These are phyloP conservation scores for Vigna angularis DNA, from an alignment of 306 rosid genomes.

Conservation along the genomic window DNA sequence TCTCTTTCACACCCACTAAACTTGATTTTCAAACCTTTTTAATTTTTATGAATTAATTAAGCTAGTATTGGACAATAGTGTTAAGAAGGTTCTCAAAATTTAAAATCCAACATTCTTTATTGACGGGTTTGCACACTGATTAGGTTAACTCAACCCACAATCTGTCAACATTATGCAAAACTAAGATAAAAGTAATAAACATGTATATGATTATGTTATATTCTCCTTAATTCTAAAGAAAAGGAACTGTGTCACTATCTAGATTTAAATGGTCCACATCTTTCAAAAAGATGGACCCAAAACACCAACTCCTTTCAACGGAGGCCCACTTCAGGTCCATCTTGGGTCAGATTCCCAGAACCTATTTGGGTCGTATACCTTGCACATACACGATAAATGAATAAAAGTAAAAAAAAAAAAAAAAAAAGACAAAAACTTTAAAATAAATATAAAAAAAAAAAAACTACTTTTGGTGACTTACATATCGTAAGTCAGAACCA, in stretches of 20 bases:
- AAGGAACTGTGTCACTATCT: neutral
- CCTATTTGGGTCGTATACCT: neutral
- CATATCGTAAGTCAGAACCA: conserved; percentile 55
- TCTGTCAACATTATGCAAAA: too few species aligned
- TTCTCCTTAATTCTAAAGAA: neutral
- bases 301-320: neutral
- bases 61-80: too few species aligned
- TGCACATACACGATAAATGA: neutral
- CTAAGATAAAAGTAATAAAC: too few species aligned
- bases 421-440: too few species aligned
- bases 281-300: neutral
- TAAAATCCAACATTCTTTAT: too few species aligned
- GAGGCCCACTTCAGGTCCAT: neutral
- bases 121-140: too few species aligned
- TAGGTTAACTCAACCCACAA: too few species aligned
- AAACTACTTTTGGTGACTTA: conserved; percentile 48
- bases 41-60: too few species aligned
- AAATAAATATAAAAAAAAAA: too few species aligned
- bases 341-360: neutral
- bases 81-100: too few species aligned
- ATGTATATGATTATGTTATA: neutral
- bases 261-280: neutral
- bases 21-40: too few species aligned
- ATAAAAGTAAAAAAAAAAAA: neutral
- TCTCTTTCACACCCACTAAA: too few species aligned